These are phyloP conservation scores for Phaffia tasmanica DNA, from an alignment of 768 basidiomycete species.

Conservation along the genomic window DNA sequence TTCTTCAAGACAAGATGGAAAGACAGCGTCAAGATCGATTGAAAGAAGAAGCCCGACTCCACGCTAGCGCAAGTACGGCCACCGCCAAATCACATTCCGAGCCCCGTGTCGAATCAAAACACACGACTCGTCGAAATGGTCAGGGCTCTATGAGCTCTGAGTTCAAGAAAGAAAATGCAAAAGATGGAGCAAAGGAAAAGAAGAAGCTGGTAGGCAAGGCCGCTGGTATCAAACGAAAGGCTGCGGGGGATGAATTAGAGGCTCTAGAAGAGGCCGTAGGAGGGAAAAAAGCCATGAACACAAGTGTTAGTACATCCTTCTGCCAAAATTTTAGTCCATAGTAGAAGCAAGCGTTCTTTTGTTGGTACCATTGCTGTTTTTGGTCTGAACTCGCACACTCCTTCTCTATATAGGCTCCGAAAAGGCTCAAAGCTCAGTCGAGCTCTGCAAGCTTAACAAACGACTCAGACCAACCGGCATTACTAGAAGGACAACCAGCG, in stretches of 20 bases:
- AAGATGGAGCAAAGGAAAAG: conserved; percentile 28
- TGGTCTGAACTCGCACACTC: conserved; percentile 1
- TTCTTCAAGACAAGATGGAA: conserved; percentile 67
- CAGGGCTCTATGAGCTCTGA: neutral
- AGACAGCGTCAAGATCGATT: conserved; percentile 32
- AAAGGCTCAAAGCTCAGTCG: conserved; percentile 1
- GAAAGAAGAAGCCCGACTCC: conserved; percentile 31
- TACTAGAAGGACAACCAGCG: conserved; percentile 53
- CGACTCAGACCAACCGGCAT: neutral
- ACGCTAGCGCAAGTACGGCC: conserved; percentile 17
- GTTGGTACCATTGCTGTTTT: conserved; percentile 23
- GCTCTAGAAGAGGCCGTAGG: neutral
- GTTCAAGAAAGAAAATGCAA: conserved; percentile 26
- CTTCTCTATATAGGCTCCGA: conserved; percentile 3
- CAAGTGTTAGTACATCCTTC: neutral
- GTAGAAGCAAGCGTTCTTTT: neutral
- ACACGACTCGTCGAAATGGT: conserved; percentile 3
- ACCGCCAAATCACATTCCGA: conserved; percentile 26
- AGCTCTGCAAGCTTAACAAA: conserved; percentile 1
- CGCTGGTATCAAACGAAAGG: conserved; percentile 2
- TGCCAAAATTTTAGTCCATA: neutral
- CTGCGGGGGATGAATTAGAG: conserved; percentile 22
- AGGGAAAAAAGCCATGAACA: neutral
- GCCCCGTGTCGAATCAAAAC: conserved; percentile 17
- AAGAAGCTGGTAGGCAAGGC: conserved; percentile 30